Evolutionary conservation across 495 filamentous ascomycete species (phyloP).

Genomic region (Tuber calosporum): DNA sequence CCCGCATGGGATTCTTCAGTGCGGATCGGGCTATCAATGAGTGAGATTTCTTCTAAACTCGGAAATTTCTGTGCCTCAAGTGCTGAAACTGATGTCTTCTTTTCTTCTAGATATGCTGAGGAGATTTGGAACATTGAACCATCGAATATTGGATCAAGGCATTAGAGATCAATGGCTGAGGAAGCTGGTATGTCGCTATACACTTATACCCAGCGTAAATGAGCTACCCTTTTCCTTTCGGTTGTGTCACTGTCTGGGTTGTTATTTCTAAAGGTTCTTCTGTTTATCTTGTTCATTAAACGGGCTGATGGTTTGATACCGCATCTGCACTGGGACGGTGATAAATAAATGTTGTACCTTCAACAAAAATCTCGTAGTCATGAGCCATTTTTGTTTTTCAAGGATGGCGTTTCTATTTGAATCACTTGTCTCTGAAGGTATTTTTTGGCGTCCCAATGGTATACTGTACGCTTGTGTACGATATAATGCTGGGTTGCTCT

Average conservation of each 20-base stretch:
- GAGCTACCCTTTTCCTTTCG: neutral
- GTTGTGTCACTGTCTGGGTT: neutral
- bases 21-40: slow-evolving; percentile 95
- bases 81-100: neutral
- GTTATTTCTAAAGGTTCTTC: neutral
- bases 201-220: neutral
- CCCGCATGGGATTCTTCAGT: slow-evolving; percentile 94
- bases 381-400: neutral
- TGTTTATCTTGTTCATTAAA: neutral
- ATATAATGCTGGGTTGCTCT: neutral
- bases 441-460: neutral
- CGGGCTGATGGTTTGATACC: neutral
- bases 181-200: neutral
- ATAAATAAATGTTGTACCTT: neutral
- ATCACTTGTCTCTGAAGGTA: neutral
- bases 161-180: neutral
- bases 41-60: slow-evolving; percentile 43
- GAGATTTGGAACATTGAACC: slow-evolving; percentile 95
- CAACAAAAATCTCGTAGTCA: neutral
- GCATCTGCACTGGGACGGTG: neutral
- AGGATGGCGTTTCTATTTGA: neutral
- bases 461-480: neutral
- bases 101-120: slow-evolving; percentile 58
- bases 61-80: neutral
- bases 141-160: neutral